Base-by-base conservation (phyloP, 2,329 filamentous ascomycete genomes). In the Aspergillus novoparasiticus region DNA sequence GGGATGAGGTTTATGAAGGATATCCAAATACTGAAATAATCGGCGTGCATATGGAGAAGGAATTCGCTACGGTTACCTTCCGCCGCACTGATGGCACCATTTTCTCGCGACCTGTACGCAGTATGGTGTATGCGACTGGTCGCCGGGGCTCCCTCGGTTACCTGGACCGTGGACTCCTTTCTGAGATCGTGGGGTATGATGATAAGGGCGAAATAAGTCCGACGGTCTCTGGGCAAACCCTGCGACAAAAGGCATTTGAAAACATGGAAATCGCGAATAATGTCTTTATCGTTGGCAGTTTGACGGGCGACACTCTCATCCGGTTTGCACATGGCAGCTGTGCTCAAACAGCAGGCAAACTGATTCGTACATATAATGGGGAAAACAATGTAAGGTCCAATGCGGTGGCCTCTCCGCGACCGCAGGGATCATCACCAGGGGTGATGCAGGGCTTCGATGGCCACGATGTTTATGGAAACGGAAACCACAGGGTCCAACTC, bases 241-340 rank as follows among this genome's bases (percentile, higher is more conserved):
- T 89, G 32, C 81, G 86, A 28, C 70, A 77, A n/a, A 84, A 84
- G 72, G 82, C 82, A 0, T 80, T 85, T 58, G 73, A 78, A 9
- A 81, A 83, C 53, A 74, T 87, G 19, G 84, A 88, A 71, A 77
- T 88, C 34, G 81, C 84, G 0, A 78, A 74, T 0, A 75, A 81
- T 50, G 78, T 88, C 34, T 87, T 86, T 71, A 81, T 86, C 50
- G 84, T 85, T 43, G 86, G 86, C 12, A 87, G 85, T 66, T 69
- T 89, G 57, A 86, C 86, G 0, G 86, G 86, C 4, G 86, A 89
- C 71, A 87, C 85, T 3, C 76, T 89, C 4, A 84, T 89, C 30
- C 79, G 86, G 1, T 87, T 87, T 68, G 84, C 85, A 10, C 85
- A 87, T 32, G 86, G 86, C 3, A 83, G 85, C 6, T 87, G 86